Percentiles rank a stretch among this genome's conserved stretches.
Conservation (phyloP, 768 basidiomycete species). For the Leccinellum luteum region DNA sequence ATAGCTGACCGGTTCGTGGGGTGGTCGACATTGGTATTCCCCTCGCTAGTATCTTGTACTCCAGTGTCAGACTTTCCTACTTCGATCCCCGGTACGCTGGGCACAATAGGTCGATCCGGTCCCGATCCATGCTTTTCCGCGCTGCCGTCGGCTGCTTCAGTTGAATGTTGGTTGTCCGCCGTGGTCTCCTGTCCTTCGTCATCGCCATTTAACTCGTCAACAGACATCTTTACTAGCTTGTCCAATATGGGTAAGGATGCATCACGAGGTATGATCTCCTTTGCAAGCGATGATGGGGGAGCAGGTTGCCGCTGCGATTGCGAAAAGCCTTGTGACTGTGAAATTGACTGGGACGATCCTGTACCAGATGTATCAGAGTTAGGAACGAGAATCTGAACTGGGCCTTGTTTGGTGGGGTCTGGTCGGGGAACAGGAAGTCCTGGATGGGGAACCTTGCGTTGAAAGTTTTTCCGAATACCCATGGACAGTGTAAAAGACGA, state of each 20-base stretch:
- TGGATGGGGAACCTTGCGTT: constrained; percentile 49
- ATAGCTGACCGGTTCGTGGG: constrained; percentile 3
- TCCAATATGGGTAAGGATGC: constrained; percentile 20
- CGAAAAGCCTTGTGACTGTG: constrained; percentile 25
- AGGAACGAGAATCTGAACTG: constrained; percentile 48
- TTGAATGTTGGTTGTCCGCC: background rate
- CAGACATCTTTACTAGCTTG: background rate
- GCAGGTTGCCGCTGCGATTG: constrained; percentile 31
- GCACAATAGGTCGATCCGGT: background rate
- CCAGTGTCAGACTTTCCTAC: constrained; percentile 5
- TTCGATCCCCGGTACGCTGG: constrained; percentile 10
- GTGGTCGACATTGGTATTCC: background rate
- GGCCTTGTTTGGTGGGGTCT: constrained; percentile 30
- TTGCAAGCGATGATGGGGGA: constrained; percentile 19
- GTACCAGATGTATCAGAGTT: constrained; percentile 52
- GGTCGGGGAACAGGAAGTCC: constrained; percentile 32
- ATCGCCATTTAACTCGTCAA: background rate
- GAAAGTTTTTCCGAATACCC: constrained; percentile 26
- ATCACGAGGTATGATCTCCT: constrained; percentile 18
- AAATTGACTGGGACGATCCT: constrained; percentile 33
- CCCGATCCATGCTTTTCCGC: background rate
- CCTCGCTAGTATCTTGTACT: background rate
- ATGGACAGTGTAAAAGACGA: constrained; percentile 6
- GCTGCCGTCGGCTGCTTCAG: background rate
- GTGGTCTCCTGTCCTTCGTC: background rate